phyloP scores from a whole-genome alignment of 2,329 filamentous ascomycete species.

The Alternaria consortialis region DNA sequence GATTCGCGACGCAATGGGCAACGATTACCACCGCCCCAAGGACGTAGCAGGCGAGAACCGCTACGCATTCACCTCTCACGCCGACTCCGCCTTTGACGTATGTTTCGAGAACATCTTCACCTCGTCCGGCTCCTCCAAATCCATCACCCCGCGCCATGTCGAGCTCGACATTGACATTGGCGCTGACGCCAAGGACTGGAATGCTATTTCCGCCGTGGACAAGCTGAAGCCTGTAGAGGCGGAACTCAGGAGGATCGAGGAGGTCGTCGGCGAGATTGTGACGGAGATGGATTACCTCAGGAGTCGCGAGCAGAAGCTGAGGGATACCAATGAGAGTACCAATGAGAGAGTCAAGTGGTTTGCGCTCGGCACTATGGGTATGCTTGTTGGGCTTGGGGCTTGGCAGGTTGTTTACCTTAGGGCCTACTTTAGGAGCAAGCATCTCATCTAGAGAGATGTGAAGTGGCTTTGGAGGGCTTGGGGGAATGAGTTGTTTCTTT shows the following conservation, averaged over 20 bases:
- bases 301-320: constrained; percentile 86
- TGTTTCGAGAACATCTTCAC: constrained; percentile 90
- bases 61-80: constrained; percentile 92
- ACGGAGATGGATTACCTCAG: constrained; percentile 96
- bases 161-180: constrained; percentile 97
- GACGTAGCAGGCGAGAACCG: constrained; percentile 92
- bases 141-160: constrained; percentile 68
- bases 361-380: constrained; percentile 89
- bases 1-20: constrained; percentile 95
- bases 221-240: constrained; percentile 98
- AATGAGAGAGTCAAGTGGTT: constrained; percentile 99
- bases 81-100: constrained; percentile 92
- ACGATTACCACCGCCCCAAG: constrained; percentile 92
- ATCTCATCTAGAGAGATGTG: constrained; percentile 56
- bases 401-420: constrained; percentile 99
- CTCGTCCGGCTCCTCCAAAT: constrained; percentile 32
- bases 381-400: constrained; percentile 85
- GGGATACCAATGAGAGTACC: constrained; percentile 99
- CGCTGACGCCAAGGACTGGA: constrained; percentile 98
- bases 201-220: constrained; percentile 92
- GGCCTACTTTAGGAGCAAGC: constrained; percentile 81
- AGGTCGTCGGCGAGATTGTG: constrained; percentile 88
- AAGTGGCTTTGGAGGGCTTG: background rate
- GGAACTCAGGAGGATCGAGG: constrained; percentile 90
- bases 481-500: background rate